Evolutionary conservation across 208 protist species (phyloP).

Genomic region (Acanthamoeba divionensis): DNA sequence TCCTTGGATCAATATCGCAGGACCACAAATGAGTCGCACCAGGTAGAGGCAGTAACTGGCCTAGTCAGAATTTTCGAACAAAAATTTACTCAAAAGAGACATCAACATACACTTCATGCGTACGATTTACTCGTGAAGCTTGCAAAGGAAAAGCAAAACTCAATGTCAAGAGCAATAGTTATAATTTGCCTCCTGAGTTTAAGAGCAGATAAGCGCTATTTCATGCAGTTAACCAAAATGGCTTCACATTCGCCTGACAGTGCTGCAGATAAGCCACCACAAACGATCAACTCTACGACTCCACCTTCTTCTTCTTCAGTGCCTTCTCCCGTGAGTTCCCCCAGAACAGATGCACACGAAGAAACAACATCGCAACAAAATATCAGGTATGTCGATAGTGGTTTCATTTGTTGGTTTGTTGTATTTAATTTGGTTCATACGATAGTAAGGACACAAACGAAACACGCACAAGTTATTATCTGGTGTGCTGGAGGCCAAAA

Average conservation of each 20-base stretch:
- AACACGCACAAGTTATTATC: neutral
- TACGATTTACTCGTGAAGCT: neutral
- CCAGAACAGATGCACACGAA: neutral
- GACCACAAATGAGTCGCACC: neutral
- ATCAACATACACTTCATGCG: neutral
- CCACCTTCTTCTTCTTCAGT: neutral
- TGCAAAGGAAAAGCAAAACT: neutral
- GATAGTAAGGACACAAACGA: neutral
- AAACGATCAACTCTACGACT: neutral
- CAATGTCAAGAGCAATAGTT: neutral
- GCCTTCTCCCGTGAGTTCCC: neutral
- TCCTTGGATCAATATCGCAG: neutral
- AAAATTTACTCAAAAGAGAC: slow-evolving; percentile 4
- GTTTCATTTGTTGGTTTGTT: neutral
- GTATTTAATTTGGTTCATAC: neutral
- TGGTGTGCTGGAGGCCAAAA: neutral
- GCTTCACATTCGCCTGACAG: neutral
- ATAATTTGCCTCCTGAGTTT: neutral
- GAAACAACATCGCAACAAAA: neutral
- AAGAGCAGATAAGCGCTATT: neutral
- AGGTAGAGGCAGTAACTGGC: neutral
- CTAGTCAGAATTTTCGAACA: neutral
- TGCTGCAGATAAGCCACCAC: neutral
- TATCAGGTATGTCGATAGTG: no score
- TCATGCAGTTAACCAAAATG: neutral